A percentile compares a stretch with the other conserved stretches of the same genome.
Evolutionary conservation across 306 rosid species (phyloP).

Genomic region (Urtica urens): DNA sequence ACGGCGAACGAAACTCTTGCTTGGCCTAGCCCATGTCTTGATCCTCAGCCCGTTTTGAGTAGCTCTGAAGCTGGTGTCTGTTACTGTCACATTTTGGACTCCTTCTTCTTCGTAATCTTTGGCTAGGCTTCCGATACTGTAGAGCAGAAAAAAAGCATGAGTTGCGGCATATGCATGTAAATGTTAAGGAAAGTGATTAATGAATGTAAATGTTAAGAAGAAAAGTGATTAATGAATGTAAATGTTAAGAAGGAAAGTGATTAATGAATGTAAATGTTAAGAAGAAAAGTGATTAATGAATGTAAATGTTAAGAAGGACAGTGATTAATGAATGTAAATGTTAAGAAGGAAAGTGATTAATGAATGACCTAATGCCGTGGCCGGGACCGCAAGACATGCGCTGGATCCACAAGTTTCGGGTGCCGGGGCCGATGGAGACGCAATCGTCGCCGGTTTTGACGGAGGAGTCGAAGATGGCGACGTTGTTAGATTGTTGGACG

Average conservation of each 20-base stretch:
- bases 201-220: no score
- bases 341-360: no score
- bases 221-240: no score
- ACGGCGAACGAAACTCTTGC: constrained; percentile 9
- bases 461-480: constrained; percentile 12
- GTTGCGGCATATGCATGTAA: no score
- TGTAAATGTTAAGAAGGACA: no score
- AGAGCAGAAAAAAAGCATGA: no score
- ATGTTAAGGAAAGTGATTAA: no score
- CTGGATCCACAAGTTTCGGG: constrained; percentile 18
- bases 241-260: no score
- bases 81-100: constrained; percentile 14
- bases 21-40: constrained; percentile 18
- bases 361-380: constrained; percentile 22
- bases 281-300: background rate
- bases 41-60: constrained; percentile 17
- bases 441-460: constrained; percentile 18
- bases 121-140: constrained; percentile 16
- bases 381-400: constrained; percentile 16
- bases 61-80: background rate
- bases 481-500: constrained; percentile 12
- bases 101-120: constrained; percentile 21
- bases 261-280: no score
- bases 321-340: no score
- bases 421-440: constrained; percentile 21